These are phyloP conservation scores for Xylariaceae sp. DNA, from an alignment of 2,329 filamentous ascomycete genomes.

Conservation along the genomic window DNA sequence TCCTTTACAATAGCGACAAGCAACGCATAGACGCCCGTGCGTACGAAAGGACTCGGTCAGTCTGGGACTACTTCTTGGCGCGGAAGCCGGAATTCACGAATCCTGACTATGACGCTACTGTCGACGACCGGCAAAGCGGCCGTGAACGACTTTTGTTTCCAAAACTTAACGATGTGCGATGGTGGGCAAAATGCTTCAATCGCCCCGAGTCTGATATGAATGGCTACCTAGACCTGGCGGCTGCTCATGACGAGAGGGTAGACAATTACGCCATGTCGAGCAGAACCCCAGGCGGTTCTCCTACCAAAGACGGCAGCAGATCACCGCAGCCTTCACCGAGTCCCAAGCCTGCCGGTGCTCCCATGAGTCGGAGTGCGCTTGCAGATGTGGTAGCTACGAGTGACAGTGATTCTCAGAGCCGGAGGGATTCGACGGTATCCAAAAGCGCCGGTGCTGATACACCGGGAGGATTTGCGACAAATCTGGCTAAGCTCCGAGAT, in stretches of 20 bases:
- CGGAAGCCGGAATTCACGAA: constrained; percentile 79
- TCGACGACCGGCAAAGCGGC: constrained; percentile 75
- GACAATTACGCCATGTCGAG: constrained; percentile 28
- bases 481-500: constrained; percentile 39
- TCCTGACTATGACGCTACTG: constrained; percentile 64
- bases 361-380: constrained; percentile 49
- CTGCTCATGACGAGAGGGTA: constrained; percentile 42
- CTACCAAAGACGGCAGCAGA: constrained; percentile 20
- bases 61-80: constrained; percentile 93
- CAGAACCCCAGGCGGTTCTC: constrained; percentile 22
- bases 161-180: constrained; percentile 68
- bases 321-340: constrained; percentile 32
- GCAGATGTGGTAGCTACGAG: constrained; percentile 55
- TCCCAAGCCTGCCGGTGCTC: constrained; percentile 37
- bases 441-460: constrained; percentile 44
- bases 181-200: constrained; percentile 90
- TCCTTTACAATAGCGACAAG: constrained; percentile 91
- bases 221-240: constrained; percentile 51
- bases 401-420: constrained; percentile 42
- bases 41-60: constrained; percentile 69
- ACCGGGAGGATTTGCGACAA: constrained; percentile 40
- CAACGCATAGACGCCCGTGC: constrained; percentile 69
- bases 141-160: constrained; percentile 83
- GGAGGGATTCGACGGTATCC: constrained; percentile 29
- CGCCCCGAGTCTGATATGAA: constrained; percentile 93